Percentiles rank a stretch among this genome's conserved stretches.
phyloP scores from a whole-genome alignment of 352 stramenopile genomes.

The Globisporangium carolinianum region DNA sequence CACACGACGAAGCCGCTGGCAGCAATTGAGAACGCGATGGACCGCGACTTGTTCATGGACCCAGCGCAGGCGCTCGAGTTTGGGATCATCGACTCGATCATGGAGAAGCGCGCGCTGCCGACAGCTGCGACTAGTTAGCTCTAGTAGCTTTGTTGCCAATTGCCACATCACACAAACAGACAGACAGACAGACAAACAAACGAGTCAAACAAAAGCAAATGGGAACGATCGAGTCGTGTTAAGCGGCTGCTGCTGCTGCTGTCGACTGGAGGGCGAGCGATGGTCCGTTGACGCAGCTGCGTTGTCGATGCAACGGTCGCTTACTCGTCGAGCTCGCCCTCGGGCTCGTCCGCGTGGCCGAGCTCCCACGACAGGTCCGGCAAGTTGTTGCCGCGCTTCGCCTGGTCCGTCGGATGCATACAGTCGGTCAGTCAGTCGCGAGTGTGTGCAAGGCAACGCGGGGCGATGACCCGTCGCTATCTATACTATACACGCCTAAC shows the following conservation, averaged over 20 bases:
- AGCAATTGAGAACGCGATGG: constrained; percentile 82
- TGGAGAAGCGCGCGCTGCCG: constrained; percentile 41
- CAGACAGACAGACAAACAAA: not conserved
- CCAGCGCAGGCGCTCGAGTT: constrained; percentile 65
- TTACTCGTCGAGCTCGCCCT: constrained; percentile 83
- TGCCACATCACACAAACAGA: too few species aligned
- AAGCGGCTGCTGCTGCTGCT: too few species aligned
- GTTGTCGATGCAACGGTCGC: constrained; percentile 5
- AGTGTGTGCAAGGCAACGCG: too few species aligned
- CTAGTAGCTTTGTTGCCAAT: too few species aligned
- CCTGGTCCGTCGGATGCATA: constrained; percentile 13
- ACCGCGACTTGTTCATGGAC: constrained; percentile 85
- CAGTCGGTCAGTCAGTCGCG: not conserved
- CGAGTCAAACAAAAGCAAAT: not conserved
- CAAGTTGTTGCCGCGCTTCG: constrained; percentile 70
- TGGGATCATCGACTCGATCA: constrained; percentile 80
- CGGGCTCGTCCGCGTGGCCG: constrained; percentile 59
- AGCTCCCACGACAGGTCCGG: constrained; percentile 81
- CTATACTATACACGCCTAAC: too few species aligned
- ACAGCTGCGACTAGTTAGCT: constrained; percentile 1
- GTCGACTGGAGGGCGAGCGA: too few species aligned
- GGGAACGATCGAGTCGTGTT: not conserved
- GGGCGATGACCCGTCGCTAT: too few species aligned
- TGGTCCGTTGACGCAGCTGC: too few species aligned
- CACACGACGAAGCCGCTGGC: constrained; percentile 73